phyloP scores from a whole-genome alignment of 495 filamentous ascomycete species.

The Xylaria bambusicola region DNA sequence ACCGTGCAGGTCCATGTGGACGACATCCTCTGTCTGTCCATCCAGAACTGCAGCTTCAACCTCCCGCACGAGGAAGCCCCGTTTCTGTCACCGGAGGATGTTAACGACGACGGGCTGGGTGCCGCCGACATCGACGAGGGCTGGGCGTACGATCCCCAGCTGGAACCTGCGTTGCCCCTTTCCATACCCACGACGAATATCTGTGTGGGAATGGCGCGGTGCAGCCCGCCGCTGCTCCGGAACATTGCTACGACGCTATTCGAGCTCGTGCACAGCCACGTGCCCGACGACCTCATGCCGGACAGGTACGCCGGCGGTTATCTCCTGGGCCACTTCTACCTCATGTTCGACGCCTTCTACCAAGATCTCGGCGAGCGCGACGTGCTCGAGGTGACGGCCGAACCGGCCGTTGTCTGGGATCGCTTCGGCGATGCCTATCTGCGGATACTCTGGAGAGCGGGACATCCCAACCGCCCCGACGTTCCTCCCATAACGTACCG shows the following conservation, averaged over 20 bases:
- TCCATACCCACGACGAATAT: constrained; percentile 14
- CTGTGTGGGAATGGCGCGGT: constrained; percentile 22
- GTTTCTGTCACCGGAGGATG: neutral
- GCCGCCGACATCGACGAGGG: constrained; percentile 18
- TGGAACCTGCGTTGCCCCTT: constrained; percentile 16
- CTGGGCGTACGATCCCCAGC: constrained; percentile 32
- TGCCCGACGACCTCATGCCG: neutral
- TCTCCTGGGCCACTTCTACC: neutral
- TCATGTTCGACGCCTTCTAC: constrained; percentile 27
- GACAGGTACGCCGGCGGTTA: neutral
- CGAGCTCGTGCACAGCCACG: constrained; percentile 6
- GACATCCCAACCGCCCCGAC: neutral
- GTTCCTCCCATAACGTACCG: constrained; percentile 1
- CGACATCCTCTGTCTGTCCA: constrained; percentile 28
- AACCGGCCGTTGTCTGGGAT: constrained; percentile 24
- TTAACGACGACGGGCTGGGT: neutral
- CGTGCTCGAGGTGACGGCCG: constrained; percentile 17
- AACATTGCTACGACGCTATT: neutral
- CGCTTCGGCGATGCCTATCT: constrained; percentile 31
- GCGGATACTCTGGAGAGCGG: constrained; percentile 12
- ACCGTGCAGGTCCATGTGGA: constrained; percentile 15
- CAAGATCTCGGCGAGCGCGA: constrained; percentile 15
- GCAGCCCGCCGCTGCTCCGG: neutral
- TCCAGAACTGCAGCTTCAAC: constrained; percentile 37
- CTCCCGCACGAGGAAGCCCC: constrained; percentile 26